These are phyloP conservation scores for Stevia rebaudiana DNA, from an alignment of 140 eudicot species.

Conservation along the genomic window DNA sequence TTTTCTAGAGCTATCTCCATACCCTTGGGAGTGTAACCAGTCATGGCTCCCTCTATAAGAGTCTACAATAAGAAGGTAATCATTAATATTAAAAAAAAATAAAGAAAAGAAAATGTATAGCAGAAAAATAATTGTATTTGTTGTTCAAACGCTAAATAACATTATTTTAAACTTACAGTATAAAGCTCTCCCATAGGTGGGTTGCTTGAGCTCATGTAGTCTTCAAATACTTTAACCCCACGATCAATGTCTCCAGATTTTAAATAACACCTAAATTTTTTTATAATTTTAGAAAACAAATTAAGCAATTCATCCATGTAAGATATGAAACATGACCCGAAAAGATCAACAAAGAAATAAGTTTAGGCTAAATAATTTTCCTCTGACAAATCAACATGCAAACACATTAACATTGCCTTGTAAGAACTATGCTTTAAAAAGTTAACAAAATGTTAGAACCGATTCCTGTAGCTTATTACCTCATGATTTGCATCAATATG, in stretches of 20 bases:
- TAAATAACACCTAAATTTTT: constrained; percentile 61
- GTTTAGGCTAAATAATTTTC: not conserved
- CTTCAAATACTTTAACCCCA: constrained; percentile 57
- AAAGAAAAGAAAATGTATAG: not conserved
- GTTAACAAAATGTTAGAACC: not conserved
- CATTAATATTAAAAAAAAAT: not conserved
- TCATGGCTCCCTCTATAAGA: constrained; percentile 84
- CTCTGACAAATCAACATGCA: not conserved
- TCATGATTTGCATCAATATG: constrained; percentile 57
- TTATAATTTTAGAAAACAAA: not conserved
- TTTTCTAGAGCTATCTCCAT: constrained; percentile 77
- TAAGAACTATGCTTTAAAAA: not conserved
- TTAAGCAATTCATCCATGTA: not conserved
- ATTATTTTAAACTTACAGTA: constrained; percentile 41
- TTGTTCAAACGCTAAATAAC: not conserved
- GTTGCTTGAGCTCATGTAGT: constrained; percentile 45
- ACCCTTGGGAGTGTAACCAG: constrained; percentile 75
- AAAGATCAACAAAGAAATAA: not conserved
- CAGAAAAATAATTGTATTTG: not conserved
- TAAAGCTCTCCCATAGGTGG: constrained; percentile 57
- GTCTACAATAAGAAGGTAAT: constrained; percentile 46
- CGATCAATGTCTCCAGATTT: constrained; percentile 65
- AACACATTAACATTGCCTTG: not conserved
- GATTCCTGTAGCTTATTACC: constrained; percentile 34
- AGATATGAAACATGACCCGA: not conserved